Conservation (phyloP, 208 protist genomes). For the Lotmaria passim region DNA sequence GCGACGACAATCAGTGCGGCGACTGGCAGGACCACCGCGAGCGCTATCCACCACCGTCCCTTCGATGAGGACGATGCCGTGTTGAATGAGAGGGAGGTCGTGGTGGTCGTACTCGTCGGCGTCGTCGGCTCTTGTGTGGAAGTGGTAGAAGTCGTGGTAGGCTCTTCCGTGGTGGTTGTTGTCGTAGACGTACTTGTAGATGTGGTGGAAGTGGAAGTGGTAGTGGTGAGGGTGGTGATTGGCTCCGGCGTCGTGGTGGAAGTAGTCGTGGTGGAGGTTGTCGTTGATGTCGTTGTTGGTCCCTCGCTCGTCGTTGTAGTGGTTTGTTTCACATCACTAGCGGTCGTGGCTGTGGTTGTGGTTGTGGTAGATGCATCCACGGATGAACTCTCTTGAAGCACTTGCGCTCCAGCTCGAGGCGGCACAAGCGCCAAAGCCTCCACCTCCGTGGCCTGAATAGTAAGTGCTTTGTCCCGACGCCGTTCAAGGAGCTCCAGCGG, state of each 20-base stretch:
- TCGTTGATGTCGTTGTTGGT: too few relatives aligned
- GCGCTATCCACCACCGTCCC: slow-evolving; percentile 7
- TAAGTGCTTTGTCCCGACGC: too few relatives aligned
- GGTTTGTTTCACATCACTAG: not conserved
- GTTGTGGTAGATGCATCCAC: too few relatives aligned
- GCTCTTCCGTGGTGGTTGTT: not conserved
- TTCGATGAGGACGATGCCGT: not conserved
- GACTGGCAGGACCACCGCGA: not conserved
- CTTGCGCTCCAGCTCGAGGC: too few relatives aligned
- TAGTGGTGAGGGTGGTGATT: not conserved
- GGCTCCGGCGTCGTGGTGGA: not conserved
- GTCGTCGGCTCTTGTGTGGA: not conserved
- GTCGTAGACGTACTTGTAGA: not conserved
- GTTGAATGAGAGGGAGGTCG: not conserved
- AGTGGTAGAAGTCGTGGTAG: not conserved
- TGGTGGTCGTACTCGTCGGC: slow-evolving; percentile 1
- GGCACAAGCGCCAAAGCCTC: too few relatives aligned
- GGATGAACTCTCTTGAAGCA: too few relatives aligned
- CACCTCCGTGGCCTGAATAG: too few relatives aligned
- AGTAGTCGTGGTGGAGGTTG: not conserved
- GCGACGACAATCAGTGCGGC: not conserved
- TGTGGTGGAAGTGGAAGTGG: not conserved
- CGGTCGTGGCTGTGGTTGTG: not conserved
- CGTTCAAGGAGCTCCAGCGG: too few relatives aligned
- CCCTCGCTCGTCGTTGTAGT: not conserved